A percentile compares a stretch with the other conserved stretches of the same genome.
These are phyloP conservation scores for Thuidium tamariscinum DNA, from an alignment of 225 moss, liverwort and hornwort genomes.

Conservation along the genomic window DNA sequence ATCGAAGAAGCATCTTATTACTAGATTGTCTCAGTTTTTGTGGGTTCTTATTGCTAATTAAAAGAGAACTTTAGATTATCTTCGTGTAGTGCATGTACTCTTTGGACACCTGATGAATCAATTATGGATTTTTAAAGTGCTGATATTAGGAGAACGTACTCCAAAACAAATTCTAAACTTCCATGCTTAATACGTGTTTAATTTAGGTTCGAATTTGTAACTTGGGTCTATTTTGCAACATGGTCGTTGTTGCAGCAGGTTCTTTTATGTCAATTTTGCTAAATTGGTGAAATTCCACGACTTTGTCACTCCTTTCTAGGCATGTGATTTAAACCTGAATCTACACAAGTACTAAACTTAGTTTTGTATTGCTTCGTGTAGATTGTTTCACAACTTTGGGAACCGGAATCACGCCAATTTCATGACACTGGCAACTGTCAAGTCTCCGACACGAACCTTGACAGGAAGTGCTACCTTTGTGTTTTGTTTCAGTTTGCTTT, in stretches of 20 bases:
- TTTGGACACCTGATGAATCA: not conserved
- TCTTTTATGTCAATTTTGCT: not conserved
- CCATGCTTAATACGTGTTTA: not conserved
- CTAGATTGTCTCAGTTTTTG: not conserved
- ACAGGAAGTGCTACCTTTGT: not conserved
- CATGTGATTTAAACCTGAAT: too few relatives aligned
- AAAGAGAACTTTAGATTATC: not conserved
- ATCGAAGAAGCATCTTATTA: not conserved
- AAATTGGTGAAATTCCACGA: not conserved
- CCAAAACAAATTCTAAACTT: not conserved
- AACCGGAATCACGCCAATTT: not conserved
- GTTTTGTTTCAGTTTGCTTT: not conserved
- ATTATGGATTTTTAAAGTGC: not conserved
- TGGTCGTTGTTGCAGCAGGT: not conserved
- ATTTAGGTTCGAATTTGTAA: not conserved
- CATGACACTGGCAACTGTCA: not conserved
- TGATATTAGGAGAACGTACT: not conserved
- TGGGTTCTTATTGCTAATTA: not conserved
- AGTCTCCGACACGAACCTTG: not conserved
- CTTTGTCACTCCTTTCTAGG: not conserved
- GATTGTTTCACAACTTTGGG: not conserved
- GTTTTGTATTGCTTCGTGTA: not conserved
- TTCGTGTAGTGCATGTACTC: not conserved
- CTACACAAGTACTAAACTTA: too few relatives aligned
- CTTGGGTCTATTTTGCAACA: not conserved